phyloP scores from a whole-genome alignment of 192 early-diverging fungal genomes.

The Haplosporangium gracile region DNA sequence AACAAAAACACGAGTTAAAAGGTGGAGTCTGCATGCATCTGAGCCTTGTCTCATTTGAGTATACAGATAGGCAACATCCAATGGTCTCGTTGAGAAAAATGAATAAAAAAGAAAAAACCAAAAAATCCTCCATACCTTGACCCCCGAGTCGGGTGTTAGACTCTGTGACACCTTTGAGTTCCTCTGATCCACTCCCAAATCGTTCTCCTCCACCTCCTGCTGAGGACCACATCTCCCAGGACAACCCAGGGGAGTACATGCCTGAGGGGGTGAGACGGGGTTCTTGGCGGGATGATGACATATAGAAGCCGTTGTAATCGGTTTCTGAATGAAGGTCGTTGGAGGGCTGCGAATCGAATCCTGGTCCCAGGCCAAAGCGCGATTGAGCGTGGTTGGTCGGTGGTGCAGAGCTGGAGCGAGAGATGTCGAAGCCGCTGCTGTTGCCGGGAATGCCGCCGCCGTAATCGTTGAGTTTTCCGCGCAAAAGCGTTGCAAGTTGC shows the following conservation, averaged over 20 bases:
- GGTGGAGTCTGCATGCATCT: conserved; percentile 30
- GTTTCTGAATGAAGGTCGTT: conserved; percentile 72
- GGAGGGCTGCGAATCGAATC: conserved; percentile 52
- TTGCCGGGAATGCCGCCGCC: conserved; percentile 44
- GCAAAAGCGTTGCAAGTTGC: conserved; percentile 67
- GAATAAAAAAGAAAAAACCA: neutral
- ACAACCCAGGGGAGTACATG: conserved; percentile 74
- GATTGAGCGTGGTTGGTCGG: conserved; percentile 72
- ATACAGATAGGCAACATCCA: neutral
- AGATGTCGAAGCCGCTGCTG: conserved; percentile 59
- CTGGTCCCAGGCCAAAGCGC: conserved; percentile 63
- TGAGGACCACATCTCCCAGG: conserved; percentile 75
- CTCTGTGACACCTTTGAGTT: conserved; percentile 20
- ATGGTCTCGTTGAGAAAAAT: neutral
- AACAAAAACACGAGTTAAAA: neutral
- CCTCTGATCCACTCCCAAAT: conserved; percentile 47
- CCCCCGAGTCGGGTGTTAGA: conserved; percentile 16
- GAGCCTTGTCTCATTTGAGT: conserved; percentile 27
- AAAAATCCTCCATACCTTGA: conserved; percentile 10
- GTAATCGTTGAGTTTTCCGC: conserved; percentile 65
- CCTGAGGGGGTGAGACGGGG: conserved; percentile 67
- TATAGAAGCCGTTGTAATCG: conserved; percentile 75
- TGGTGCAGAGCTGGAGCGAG: conserved; percentile 81
- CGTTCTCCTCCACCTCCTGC: conserved; percentile 25
- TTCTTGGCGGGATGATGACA: conserved; percentile 68